These are phyloP conservation scores for Lycium ferocissimum DNA, from an alignment of 257 asterid species.

Conservation along the genomic window DNA sequence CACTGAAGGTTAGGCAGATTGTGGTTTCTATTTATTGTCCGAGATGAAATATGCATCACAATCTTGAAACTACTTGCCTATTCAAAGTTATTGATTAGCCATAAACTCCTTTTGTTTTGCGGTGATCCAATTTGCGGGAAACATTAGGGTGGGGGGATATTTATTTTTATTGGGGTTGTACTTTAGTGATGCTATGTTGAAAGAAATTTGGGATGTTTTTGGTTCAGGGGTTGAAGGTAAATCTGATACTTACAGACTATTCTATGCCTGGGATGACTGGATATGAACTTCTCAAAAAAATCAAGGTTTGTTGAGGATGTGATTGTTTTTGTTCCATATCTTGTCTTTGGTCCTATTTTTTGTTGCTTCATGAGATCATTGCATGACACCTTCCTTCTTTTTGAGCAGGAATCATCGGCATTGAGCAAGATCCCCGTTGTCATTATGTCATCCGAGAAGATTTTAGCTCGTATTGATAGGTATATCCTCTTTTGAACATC, in stretches of 20 bases:
- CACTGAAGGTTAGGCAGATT: neutral
- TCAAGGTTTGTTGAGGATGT: slow-evolving; percentile 59
- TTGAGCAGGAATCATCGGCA: slow-evolving; percentile 67
- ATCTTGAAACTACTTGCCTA: neutral
- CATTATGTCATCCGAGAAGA: slow-evolving; percentile 87
- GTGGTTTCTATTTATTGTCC: neutral
- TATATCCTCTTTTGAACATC: slow-evolving; percentile 35
- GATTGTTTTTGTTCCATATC: neutral
- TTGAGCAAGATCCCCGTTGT: slow-evolving; percentile 82
- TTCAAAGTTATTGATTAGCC: neutral
- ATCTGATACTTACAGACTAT: slow-evolving; percentile 82
- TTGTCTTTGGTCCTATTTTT: neutral
- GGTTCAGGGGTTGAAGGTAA: slow-evolving; percentile 77
- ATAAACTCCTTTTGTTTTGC: neutral
- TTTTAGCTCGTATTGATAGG: slow-evolving; percentile 81
- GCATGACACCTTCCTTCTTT: neutral
- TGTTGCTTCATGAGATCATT: neutral
- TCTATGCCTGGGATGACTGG: slow-evolving; percentile 99
- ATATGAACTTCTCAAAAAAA: slow-evolving; percentile 86
- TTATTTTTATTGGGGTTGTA: neutral
- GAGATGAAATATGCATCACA: neutral
- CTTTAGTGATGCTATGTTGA: neutral
- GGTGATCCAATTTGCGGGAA: neutral
- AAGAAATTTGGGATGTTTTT: neutral
- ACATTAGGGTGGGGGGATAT: neutral